These are phyloP conservation scores for Diaporthe eres DNA, from an alignment of 2,329 filamentous ascomycete genomes.

Conservation along the genomic window DNA sequence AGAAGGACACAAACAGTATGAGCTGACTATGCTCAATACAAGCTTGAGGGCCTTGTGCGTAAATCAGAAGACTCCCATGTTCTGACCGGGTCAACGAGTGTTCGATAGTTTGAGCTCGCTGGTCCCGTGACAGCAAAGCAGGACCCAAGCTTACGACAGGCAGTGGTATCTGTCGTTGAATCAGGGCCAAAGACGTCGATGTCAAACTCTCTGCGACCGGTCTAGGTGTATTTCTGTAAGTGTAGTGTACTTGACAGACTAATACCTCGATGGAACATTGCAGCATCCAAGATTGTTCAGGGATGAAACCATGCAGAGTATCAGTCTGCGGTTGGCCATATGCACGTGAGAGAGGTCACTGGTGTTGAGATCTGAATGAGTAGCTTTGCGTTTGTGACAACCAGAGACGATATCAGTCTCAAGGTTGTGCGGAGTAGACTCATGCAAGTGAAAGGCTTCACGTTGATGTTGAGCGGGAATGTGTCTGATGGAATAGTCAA, in stretches of 20 bases:
- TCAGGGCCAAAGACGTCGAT: neutral
- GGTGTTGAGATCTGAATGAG: neutral
- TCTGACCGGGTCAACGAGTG: neutral
- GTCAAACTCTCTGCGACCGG: neutral
- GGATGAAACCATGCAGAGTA: neutral
- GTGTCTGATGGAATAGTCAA: neutral
- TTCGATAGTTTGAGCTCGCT: neutral
- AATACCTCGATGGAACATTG: neutral
- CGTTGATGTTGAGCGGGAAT: neutral
- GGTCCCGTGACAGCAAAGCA: neutral
- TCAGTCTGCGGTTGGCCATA: neutral
- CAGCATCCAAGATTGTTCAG: neutral
- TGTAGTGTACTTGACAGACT: neutral
- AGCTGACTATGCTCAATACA: no score
- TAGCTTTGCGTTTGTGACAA: neutral
- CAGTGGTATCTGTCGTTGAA: neutral
- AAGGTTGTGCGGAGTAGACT: neutral
- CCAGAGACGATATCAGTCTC: neutral
- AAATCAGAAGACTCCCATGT: neutral
- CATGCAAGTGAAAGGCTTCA: neutral
- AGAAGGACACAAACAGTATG: no score
- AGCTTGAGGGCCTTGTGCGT: neutral
- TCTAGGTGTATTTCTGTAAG: no score
- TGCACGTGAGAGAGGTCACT: neutral
- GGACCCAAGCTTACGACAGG: no score